Conservation (phyloP, 1,284 basidiomycete genomes). For the Erythrobasidium hasegawianum region DNA sequence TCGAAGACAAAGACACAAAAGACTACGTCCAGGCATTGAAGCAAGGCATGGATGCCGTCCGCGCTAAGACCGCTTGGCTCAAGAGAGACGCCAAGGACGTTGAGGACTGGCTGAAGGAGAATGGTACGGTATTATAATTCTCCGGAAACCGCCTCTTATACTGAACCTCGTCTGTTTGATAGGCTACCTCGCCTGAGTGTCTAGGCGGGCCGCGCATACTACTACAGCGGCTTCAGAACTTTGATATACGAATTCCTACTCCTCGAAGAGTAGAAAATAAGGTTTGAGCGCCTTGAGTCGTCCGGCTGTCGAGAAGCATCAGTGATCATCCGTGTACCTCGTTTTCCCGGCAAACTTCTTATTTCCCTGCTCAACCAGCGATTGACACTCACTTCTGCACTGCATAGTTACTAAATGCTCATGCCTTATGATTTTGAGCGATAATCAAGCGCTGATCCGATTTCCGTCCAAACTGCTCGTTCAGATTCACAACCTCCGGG, state of each 20-base stretch:
- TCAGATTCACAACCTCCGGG: constrained; percentile 39
- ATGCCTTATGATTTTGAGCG: no score
- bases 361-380: not conserved
- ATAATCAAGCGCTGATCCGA: constrained; percentile 44
- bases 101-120: constrained; percentile 59
- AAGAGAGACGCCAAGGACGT: constrained; percentile 58
- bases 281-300: no score
- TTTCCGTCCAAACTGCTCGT: constrained; percentile 61
- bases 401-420: not conserved
- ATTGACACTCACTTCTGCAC: constrained; percentile 49
- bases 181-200: no score
- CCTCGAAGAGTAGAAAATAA: no score
- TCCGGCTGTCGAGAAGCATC: no score
- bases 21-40: constrained; percentile 50
- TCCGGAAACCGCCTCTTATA: no score
- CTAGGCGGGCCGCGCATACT: no score
- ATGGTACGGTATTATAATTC: constrained; percentile 36
- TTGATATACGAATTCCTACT: no score
- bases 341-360: no score
- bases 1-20: constrained; percentile 42
- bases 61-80: constrained; percentile 56
- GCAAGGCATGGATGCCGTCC: constrained; percentile 55
- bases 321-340: no score
- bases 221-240: no score
- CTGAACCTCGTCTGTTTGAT: no score